Evolutionary conservation across 1,284 basidiomycete species (phyloP).

Genomic region (Trametes hirsuta): DNA sequence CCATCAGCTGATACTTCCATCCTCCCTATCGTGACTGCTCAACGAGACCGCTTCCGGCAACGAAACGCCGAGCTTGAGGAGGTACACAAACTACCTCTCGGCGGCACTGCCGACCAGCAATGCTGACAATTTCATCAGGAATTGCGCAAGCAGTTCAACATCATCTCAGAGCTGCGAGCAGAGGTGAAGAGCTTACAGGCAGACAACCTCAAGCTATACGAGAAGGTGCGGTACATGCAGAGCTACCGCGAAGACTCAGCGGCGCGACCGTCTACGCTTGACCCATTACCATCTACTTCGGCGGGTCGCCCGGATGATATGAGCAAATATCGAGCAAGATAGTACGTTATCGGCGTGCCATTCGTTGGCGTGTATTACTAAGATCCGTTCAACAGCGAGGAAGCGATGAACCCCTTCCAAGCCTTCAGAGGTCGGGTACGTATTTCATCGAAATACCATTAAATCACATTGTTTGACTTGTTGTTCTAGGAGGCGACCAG

Average conservation of each 20-base stretch:
- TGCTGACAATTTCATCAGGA: conserved; percentile 54
- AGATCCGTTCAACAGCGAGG: conserved; percentile 52
- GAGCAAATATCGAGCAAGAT: conserved; percentile 87
- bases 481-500: conserved; percentile 82
- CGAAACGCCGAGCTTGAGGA: conserved; percentile 97
- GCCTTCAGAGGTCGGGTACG: conserved; percentile 92
- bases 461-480: background rate
- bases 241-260: conserved; percentile 81
- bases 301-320: conserved; percentile 65
- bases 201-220: conserved; percentile 94
- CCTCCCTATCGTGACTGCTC: conserved; percentile 94
- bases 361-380: background rate
- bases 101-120: background rate
- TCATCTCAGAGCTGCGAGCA: conserved; percentile 86
- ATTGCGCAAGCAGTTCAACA: conserved; percentile 90
- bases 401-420: conserved; percentile 97
- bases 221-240: conserved; percentile 97
- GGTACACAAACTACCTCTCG: conserved; percentile 41
- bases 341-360: conserved; percentile 39
- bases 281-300: conserved; percentile 62
- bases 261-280: conserved; percentile 58
- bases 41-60: conserved; percentile 93
- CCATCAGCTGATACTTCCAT: conserved; percentile 88
- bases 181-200: conserved; percentile 78
- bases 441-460: conserved; percentile 24